Base-by-base conservation (phyloP, 208 protist species). In the Acanthamoeba lenticulata region DNA sequence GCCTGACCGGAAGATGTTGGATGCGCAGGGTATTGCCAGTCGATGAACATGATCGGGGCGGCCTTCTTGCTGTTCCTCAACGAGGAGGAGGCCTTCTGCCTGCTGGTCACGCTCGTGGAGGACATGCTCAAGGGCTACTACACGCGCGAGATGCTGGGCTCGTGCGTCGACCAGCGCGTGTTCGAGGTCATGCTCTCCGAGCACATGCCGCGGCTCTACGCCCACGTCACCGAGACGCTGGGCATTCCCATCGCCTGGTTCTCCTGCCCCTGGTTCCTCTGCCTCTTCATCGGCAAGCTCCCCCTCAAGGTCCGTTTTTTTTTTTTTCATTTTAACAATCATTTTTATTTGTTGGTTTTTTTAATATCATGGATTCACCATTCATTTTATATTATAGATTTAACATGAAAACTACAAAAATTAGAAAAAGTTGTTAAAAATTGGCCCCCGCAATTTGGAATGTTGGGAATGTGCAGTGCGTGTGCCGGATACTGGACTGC, bases 11-110 rank as follows among this genome's bases (percentile, higher is more conserved):
- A n/a, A n/a, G n/a, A n/a, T n/a, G n/a, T n/a, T n/a, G n/a, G n/a
- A n/a, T n/a, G n/a, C n/a, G n/a, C n/a, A n/a, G n/a, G 81, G 34
- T 74, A 17, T 74, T 74, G 34, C 65, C 11, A 11, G n/a, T 38
- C n/a, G 21, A 21, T 44, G 38, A 97, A 97, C 60, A 93, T 97
- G 40, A 95, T 97, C 24, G 95, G 93, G 19, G 96, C 94, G 9
- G 60, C 94, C 3, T 24, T 97, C 1, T 49, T 97, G 9, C 94
- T 96, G 36, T 86, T 93, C 21, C 74, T 95, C 15, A 60, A 79
- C 1, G 96, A 97, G 72, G 96, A 97, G 44, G 95, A 97, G 86
- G 90, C 96, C 24, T 97, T 97, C 74, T 97, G 96, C 96, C 19
- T 97, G 11, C 36, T 97, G 0, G 85, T 91, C 1, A 94, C 85